Evolutionary conservation across 1,139 yeast species (phyloP).

Genomic region (Wickerhamiella pararugosa): DNA sequence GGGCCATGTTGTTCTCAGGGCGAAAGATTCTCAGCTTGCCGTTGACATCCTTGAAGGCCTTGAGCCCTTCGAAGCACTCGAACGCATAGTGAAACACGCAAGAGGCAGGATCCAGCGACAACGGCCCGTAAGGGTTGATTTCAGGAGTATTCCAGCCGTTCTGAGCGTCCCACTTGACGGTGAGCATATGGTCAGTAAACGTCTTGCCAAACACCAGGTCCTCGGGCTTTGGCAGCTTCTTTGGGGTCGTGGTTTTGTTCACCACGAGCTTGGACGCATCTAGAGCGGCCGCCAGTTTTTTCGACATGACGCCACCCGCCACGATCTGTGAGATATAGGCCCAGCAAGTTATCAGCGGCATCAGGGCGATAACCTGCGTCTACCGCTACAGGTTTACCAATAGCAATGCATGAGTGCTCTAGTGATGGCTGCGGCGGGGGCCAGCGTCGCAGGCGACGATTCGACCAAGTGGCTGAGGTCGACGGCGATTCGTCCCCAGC

Average conservation of each 20-base stretch:
- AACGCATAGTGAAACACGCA: constrained; percentile 89
- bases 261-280: constrained; percentile 57
- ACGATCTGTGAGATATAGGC: too few species aligned
- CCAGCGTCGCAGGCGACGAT: too few species aligned
- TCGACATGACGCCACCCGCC: too few species aligned
- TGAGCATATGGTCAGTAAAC: constrained; percentile 82
- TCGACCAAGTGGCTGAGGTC: too few species aligned
- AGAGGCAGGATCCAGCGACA: constrained; percentile 70
- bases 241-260: constrained; percentile 44
- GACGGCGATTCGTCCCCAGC: too few species aligned
- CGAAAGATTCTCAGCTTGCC: constrained; percentile 72
- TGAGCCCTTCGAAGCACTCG: constrained; percentile 90
- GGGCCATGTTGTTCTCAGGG: constrained; percentile 77
- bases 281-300: not conserved
- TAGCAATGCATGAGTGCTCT: too few species aligned
- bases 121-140: constrained; percentile 69
- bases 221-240: constrained; percentile 53
- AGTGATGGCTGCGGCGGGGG: too few species aligned
- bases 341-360: too few species aligned
- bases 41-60: constrained; percentile 59
- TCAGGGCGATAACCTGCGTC: too few species aligned
- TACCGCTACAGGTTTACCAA: too few species aligned
- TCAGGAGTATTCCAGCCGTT: constrained; percentile 79
- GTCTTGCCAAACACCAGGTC: constrained; percentile 71
- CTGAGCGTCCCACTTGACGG: constrained; percentile 65